These are phyloP conservation scores for Nemania sp. DNA, from an alignment of 2,329 filamentous ascomycete genomes.

Conservation along the genomic window DNA sequence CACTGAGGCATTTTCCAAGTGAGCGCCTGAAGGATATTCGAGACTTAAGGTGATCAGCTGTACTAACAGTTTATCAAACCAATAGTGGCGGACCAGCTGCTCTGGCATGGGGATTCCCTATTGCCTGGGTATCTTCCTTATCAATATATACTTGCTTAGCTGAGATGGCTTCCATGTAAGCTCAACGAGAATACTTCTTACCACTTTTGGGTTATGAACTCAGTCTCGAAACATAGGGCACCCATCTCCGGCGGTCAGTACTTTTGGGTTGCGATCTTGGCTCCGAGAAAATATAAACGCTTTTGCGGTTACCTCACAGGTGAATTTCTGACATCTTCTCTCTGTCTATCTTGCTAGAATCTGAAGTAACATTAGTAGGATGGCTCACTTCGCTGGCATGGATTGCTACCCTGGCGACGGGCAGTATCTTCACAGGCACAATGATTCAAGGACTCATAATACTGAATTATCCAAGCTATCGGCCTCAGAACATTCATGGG, in stretches of 20 bases:
- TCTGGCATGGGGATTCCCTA: conserved; percentile 27
- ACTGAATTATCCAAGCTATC: conserved; percentile 24
- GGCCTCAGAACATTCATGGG: conserved; percentile 19
- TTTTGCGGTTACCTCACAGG: conserved; percentile 29
- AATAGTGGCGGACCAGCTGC: conserved; percentile 25
- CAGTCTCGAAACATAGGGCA: conserved; percentile 13
- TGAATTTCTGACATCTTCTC: neutral
- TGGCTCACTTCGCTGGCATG: conserved; percentile 28
- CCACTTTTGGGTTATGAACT: neutral
- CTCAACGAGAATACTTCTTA: neutral
- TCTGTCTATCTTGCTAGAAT: neutral
- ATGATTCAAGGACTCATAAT: conserved; percentile 29
- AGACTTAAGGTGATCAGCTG: neutral
- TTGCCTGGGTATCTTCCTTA: conserved; percentile 27
- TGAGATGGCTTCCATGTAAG: conserved; percentile 29
- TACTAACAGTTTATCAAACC: conserved; percentile 8
- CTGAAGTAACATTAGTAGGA: conserved; percentile 14
- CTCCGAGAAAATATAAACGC: conserved; percentile 24
- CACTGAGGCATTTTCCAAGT: conserved; percentile 23
- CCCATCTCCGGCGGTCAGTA: conserved; percentile 28
- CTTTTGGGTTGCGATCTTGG: conserved; percentile 27
- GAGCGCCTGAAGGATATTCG: neutral
- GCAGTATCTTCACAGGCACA: conserved; percentile 24
- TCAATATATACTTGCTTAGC: conserved; percentile 27
- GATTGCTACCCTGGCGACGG: conserved; percentile 25